phyloP scores from a whole-genome alignment of 805 yeast species.

The Jamesozyma lodderae region DNA sequence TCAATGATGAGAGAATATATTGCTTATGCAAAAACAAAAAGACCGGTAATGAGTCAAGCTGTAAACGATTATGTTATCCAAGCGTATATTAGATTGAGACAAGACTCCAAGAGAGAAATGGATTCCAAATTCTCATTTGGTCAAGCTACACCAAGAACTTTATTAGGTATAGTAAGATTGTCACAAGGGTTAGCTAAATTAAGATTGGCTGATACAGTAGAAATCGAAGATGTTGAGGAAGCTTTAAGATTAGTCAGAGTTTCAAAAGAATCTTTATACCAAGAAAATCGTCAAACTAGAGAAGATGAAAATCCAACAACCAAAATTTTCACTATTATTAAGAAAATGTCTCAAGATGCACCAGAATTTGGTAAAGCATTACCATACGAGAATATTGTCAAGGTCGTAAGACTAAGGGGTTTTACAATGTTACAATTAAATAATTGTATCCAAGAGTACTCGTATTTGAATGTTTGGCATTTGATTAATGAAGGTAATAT shows the following conservation, averaged over 20 bases:
- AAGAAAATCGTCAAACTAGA: conserved; percentile 38
- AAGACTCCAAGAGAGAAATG: conserved; percentile 73
- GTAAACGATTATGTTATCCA: conserved; percentile 83
- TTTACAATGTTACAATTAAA: conserved; percentile 71
- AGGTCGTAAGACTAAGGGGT: conserved; percentile 68
- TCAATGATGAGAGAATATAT: conserved; percentile 78
- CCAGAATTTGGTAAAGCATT: conserved; percentile 25
- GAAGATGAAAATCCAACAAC: conserved; percentile 63
- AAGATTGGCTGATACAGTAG: conserved; percentile 66
- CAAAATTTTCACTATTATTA: conserved; percentile 62
- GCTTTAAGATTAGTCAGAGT: conserved; percentile 80
- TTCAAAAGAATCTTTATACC: conserved; percentile 73
- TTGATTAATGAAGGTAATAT: conserved; percentile 59
- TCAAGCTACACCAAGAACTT: conserved; percentile 92
- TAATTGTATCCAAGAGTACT: conserved; percentile 68
- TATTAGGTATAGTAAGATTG: conserved; percentile 82
- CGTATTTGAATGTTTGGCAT: conserved; percentile 66
- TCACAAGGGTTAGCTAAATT: conserved; percentile 91
- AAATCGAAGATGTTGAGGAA: conserved; percentile 82
- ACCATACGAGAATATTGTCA: conserved; percentile 43
- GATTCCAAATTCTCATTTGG: conserved; percentile 71
- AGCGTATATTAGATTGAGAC: conserved; percentile 84
- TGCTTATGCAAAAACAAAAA: conserved; percentile 69
- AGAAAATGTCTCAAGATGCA: conserved; percentile 41
- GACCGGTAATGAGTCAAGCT: conserved; percentile 76